Evolutionary conservation across 768 basidiomycete species (phyloP).

Genomic region (Dendrothele bispora): DNA sequence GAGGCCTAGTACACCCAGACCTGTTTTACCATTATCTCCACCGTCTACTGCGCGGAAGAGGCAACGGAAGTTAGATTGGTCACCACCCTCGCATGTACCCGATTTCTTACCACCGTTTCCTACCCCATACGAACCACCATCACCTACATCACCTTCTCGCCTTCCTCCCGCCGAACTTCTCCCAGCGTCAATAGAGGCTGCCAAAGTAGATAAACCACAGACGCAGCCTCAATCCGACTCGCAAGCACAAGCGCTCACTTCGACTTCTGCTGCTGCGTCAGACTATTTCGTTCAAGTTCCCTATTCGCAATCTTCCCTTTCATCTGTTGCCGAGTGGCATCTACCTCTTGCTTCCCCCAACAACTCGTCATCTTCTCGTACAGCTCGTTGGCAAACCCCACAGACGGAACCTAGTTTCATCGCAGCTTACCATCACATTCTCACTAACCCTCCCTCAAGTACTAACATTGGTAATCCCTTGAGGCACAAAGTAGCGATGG

Average conservation of each 20-base stretch:
- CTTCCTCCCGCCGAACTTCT: conserved; percentile 34
- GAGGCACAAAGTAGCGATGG: conserved; percentile 76
- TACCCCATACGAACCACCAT: conserved; percentile 27
- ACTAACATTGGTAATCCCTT: conserved; percentile 48
- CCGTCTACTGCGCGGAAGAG: conserved; percentile 60
- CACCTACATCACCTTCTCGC: conserved; percentile 34
- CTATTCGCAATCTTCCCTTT: conserved; percentile 71
- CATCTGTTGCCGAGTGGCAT: conserved; percentile 67
- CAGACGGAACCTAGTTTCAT: conserved; percentile 65
- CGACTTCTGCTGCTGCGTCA: conserved; percentile 50
- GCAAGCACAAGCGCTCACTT: conserved; percentile 37
- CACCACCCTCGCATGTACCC: conserved; percentile 63
- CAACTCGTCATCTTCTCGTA: conserved; percentile 8
- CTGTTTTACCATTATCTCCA: conserved; percentile 58
- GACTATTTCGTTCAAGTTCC: conserved; percentile 74
- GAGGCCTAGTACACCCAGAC: conserved; percentile 41
- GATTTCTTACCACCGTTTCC: conserved; percentile 72
- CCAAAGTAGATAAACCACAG: conserved; percentile 37
- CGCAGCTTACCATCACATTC: conserved; percentile 73
- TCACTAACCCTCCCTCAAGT: conserved; percentile 63
- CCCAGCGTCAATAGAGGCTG: conserved; percentile 29
- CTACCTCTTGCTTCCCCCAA: conserved; percentile 46
- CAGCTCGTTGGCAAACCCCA: conserved; percentile 42
- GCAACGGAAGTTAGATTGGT: conserved; percentile 54
- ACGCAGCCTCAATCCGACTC: background rate